These are phyloP conservation scores for Suillus paluster DNA, from an alignment of 768 basidiomycete genomes.

Conservation along the genomic window DNA sequence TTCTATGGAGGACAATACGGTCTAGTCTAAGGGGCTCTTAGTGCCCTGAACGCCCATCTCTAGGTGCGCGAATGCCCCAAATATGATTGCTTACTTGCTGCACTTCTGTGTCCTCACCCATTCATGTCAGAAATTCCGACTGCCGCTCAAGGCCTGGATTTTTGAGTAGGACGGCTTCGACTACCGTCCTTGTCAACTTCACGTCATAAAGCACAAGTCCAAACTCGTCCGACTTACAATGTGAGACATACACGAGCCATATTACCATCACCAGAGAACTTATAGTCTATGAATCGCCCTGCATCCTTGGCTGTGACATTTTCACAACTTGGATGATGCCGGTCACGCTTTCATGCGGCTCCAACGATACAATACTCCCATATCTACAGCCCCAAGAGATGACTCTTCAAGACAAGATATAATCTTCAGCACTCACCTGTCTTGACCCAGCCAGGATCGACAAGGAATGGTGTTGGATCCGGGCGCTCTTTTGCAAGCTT, in stretches of 20 bases:
- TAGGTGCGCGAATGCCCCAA: too few relatives aligned
- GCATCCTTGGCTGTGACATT: slow-evolving; percentile 27
- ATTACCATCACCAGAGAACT: slow-evolving; percentile 32
- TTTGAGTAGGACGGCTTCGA: too few relatives aligned
- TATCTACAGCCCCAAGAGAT: slow-evolving; percentile 25
- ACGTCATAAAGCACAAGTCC: not conserved
- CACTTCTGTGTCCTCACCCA: too few relatives aligned
- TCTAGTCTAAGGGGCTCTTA: too few relatives aligned
- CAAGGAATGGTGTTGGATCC: slow-evolving; percentile 34
- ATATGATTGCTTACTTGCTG: too few relatives aligned
- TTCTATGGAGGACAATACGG: too few relatives aligned
- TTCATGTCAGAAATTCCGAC: too few relatives aligned
- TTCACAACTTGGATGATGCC: slow-evolving; percentile 33
- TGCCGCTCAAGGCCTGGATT: too few relatives aligned
- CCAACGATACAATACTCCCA: slow-evolving; percentile 37
- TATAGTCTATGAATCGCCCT: slow-evolving; percentile 37
- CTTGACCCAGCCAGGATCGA: slow-evolving; percentile 47
- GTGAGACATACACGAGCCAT: not conserved
- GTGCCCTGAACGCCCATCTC: too few relatives aligned
- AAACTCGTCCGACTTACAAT: too few relatives aligned
- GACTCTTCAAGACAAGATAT: not conserved
- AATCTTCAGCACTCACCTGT: slow-evolving; percentile 29
- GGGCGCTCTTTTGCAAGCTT: slow-evolving; percentile 41
- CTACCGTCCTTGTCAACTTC: too few relatives aligned
- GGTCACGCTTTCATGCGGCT: slow-evolving; percentile 35